Evolutionary conservation across 2,329 filamentous ascomycete genomes (phyloP), one percentile per base, ranked within the genome.

Genomic region (Metarhizium robertsii): DNA sequence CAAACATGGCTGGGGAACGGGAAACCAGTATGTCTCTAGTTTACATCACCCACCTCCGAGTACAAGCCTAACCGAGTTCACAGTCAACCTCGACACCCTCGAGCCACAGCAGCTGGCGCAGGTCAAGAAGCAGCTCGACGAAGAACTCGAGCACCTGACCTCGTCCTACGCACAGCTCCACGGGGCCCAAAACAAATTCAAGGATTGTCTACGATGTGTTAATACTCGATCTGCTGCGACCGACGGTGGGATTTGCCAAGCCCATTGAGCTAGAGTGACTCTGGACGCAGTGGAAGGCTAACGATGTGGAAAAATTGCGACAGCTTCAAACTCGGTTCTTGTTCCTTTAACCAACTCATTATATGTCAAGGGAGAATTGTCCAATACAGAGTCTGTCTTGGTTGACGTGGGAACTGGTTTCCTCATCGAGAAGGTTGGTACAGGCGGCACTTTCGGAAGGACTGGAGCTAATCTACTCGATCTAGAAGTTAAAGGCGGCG

Each of bases 381-480:
- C 87, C 49, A 83, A 86, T 69, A 79, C 86, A 2, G 81, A 89
- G 56, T 85, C 84, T 58, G 90, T 96, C 6, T 78, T 97, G 57
- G 90, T 97, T 45, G 92, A 97, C 70, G 84, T 96, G 20, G 92
- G 92, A 20, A 97, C 92, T 1, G 92, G 92, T 0, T 97, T 95
- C 69, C 92, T 91, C 66, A 86, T 97, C 53, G 92, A 97, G 73
- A 99, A 99, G 83, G 86, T 87, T 54, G 29, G 60, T 32, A 4
- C 10, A 45, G 6, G 42, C 42, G 11, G 42, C 6, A 42, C 20
- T 45, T 25, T 14, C 18, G 7, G 36, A 14, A 7, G 20, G 18
- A 42, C 30, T 30, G 34, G 3, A 30, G 38, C 55, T 66, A 52
- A 62, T 53, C 43, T 16, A 2, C 13, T 36, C 18, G 18, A 3